phyloP scores from a whole-genome alignment of 2,329 filamentous ascomycete genomes.

The Salinomyces thailandicus region DNA sequence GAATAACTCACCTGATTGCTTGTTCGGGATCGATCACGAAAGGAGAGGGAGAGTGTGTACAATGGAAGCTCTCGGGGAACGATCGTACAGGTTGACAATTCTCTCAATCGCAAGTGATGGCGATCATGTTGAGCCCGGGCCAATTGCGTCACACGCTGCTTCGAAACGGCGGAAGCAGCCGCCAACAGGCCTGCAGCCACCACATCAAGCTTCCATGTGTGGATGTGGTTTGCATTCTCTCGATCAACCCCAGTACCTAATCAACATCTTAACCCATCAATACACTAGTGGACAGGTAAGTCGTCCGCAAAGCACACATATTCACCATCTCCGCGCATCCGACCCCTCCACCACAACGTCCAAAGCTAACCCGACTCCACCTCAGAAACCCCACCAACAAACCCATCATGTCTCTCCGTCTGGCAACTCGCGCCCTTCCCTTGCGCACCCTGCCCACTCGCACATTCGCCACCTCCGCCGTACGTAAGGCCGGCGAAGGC shows the following conservation, averaged over 20 bases:
- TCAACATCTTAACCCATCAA: no score
- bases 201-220: no score
- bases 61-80: no score
- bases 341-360: no score
- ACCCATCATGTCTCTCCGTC: constrained; percentile 20
- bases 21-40: no score
- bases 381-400: constrained; percentile 5
- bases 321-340: no score
- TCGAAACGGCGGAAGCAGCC: neutral
- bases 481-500: constrained; percentile 32
- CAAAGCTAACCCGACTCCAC: neutral
- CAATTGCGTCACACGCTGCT: neutral
- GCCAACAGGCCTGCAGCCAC: neutral
- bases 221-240: no score
- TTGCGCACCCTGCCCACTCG: constrained; percentile 26
- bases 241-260: no score
- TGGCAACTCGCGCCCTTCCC: constrained; percentile 30
- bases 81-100: no score
- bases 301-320: no score
- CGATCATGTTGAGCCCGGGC: neutral
- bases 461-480: constrained; percentile 34
- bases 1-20: no score
- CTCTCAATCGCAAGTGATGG: neutral
- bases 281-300: no score
- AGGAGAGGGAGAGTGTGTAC: neutral